Evolutionary conservation across 1,284 basidiomycete genomes (phyloP), one percentile per base, ranked within the genome.

Genomic region (Trametes sp.): DNA sequence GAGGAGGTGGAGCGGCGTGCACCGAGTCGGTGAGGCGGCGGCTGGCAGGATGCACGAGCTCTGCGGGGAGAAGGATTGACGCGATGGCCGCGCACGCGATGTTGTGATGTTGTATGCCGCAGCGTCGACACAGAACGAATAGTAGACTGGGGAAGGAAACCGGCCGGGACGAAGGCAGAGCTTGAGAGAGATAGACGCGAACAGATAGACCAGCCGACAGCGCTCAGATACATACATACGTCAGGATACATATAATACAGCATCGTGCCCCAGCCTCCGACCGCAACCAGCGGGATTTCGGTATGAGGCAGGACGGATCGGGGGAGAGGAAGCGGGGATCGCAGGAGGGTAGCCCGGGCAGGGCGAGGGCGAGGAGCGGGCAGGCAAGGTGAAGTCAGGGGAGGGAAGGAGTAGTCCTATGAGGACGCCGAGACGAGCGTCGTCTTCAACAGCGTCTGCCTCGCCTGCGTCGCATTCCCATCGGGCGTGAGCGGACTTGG

Each of bases 401-500:
- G 21, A 7, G 5, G 26, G 29, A 24, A 44, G n/a, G 24, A 11
- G 19, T 29, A 41, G 31, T 36, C 35, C 59, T 64, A 67, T 51
- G 63, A 68, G 19, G 66, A 54, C 59, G 64, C 54, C 4, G 66
- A 64, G 7, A 65, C 63, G 11, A 65, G 62, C 31, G 64, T 38
- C 42, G 59, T 46, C 41, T 66, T 67, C 46, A 66, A 56, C 41
- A 65, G 45, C 50, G 44, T 50, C 24, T 57, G 26, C 35, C 61
- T 58, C 5, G 56, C 50, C 19, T 51, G 44, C 33, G 52, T 14
- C 24, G 53, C 33, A 28, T 33, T 59, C 35, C 55, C 38, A 21
- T 67, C 66, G 8, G 71, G 68, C 0, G 69, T 70, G 36, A 70
- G 64, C 23, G 71, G 69, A 49, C 69, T 69, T 0, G 62, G 61